Evolutionary conservation across 768 basidiomycete species (phyloP).

Genomic region (Phaeotremella fagi): DNA sequence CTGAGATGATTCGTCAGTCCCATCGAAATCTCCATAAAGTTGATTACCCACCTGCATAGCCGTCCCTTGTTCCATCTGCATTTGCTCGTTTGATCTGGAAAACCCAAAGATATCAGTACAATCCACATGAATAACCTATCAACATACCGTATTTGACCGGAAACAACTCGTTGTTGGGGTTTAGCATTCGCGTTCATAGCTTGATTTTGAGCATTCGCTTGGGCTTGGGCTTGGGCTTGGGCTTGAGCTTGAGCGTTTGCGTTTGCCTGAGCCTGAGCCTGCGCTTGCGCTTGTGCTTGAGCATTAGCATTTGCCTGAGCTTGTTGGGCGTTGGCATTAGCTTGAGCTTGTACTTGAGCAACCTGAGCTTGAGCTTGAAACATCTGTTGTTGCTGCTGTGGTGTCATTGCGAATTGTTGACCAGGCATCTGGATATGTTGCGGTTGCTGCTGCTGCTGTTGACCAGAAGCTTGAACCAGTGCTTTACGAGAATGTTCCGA

Average conservation of each 20-base stretch:
- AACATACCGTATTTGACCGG: conserved; percentile 23
- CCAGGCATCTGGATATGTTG: conserved; percentile 11
- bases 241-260: conserved; percentile 1
- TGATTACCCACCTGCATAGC: conserved; percentile 9
- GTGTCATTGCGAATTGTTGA: neutral
- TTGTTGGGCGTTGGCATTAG: conserved; percentile 12
- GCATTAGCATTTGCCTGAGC: conserved; percentile 1
- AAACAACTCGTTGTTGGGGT: conserved; percentile 10
- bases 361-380: conserved; percentile 1
- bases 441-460: conserved; percentile 3
- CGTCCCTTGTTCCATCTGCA: neutral
- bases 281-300: neutral
- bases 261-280: conserved; percentile 8
- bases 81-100: conserved; percentile 21
- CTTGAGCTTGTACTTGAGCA: neutral
- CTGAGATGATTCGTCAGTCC: no score
- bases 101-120: no score
- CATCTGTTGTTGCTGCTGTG: conserved; percentile 10
- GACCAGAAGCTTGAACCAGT: conserved; percentile 23
- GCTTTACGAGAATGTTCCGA: conserved; percentile 29
- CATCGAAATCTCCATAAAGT: no score
- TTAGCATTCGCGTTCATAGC: conserved; percentile 2
- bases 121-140: neutral
- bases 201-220: neutral
- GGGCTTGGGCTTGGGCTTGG: neutral